These are phyloP conservation scores for Phanerochaete carnosa DNA, from an alignment of 768 basidiomycete genomes.

Conservation along the genomic window DNA sequence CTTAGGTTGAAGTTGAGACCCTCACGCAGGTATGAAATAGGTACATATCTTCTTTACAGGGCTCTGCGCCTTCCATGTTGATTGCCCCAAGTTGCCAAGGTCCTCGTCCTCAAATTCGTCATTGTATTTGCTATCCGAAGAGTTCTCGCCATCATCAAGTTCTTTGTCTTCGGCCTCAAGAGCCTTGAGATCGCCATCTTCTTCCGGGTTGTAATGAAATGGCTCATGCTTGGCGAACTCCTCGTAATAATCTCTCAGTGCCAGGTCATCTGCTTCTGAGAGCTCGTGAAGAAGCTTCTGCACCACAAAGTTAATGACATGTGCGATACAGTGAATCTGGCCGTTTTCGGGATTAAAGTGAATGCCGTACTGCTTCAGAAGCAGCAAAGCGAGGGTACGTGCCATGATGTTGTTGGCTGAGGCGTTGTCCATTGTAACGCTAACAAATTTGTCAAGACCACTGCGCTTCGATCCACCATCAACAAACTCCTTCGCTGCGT, in stretches of 20 bases:
- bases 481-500: conserved; percentile 29
- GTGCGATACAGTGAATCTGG: conserved; percentile 33
- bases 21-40: no score
- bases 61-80: not conserved
- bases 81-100: not conserved
- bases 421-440: conserved; percentile 32
- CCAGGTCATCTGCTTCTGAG: conserved; percentile 25
- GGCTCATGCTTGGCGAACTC: conserved; percentile 28
- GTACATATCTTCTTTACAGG: not conserved
- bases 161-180: not conserved
- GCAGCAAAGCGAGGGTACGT: conserved; percentile 13
- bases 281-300: conserved; percentile 28
- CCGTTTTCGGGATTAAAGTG: conserved; percentile 22
- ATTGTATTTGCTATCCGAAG: not conserved
- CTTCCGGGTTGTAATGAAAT: conserved; percentile 26
- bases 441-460: conserved; percentile 30
- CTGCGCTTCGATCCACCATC: conserved; percentile 21
- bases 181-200: conserved; percentile 15
- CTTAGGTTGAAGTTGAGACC: no score
- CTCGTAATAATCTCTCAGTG: conserved; percentile 25
- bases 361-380: conserved; percentile 19
- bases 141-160: not conserved
- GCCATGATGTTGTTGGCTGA: conserved; percentile 32
- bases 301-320: conserved; percentile 35
- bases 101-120: not conserved